Conservation (phyloP, 2,329 filamentous ascomycete species). For the Aspergillus ustus region DNA sequence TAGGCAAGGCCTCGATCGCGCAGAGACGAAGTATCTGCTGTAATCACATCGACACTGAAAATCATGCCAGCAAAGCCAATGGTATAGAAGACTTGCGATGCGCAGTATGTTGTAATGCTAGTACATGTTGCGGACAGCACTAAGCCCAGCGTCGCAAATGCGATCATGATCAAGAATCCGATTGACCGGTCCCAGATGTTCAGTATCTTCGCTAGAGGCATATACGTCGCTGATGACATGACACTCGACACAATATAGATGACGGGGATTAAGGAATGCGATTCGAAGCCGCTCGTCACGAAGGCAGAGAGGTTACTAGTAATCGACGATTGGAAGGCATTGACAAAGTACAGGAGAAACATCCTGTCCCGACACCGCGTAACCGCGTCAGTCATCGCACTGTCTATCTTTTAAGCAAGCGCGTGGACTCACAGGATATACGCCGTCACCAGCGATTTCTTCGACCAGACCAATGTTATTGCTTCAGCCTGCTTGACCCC, state of each 20-base stretch:
- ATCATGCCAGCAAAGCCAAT: constrained; percentile 61
- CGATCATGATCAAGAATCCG: constrained; percentile 57
- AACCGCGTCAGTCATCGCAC: neutral
- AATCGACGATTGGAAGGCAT: constrained; percentile 47
- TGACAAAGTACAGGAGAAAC: constrained; percentile 49
- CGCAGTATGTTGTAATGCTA: constrained; percentile 66
- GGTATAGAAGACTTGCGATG: constrained; percentile 64
- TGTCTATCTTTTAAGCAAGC: too few relatives aligned
- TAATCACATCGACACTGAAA: constrained; percentile 63
- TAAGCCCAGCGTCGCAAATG: constrained; percentile 54
- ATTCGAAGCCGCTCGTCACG: constrained; percentile 57
- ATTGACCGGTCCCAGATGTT: constrained; percentile 67
- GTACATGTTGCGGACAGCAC: constrained; percentile 66
- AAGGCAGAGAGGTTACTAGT: constrained; percentile 51
- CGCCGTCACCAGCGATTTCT: constrained; percentile 40
- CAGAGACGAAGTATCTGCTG: constrained; percentile 65
- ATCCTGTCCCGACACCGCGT: constrained; percentile 37
- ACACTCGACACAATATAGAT: constrained; percentile 61
- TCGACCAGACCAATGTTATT: constrained; percentile 51
- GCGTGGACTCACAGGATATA: constrained; percentile 43
- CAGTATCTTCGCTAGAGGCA: constrained; percentile 65
- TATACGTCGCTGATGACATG: constrained; percentile 61
- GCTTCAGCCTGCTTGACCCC: constrained; percentile 52
- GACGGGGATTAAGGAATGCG: constrained; percentile 60
- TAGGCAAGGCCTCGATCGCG: constrained; percentile 65